Evolutionary conservation across 805 yeast genomes (phyloP).

Genomic region (Wickerhamiella brachini): DNA sequence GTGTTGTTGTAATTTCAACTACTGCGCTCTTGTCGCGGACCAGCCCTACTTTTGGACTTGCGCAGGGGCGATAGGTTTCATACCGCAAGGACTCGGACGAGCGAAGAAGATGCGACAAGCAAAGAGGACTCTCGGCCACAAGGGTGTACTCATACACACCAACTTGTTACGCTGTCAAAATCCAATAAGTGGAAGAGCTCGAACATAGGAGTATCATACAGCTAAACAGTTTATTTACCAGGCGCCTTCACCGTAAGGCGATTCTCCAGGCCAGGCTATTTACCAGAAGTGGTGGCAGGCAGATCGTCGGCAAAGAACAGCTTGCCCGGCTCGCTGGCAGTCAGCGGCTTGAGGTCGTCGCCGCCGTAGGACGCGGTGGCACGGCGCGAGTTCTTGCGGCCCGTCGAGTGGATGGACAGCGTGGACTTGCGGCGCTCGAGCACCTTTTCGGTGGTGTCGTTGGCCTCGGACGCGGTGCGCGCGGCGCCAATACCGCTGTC

Average conservation of each 20-base stretch:
- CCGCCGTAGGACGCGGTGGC: conserved; percentile 25
- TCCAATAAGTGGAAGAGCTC: not conserved
- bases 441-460: conserved; percentile 14
- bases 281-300: conserved; percentile 23
- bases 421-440: conserved; percentile 19
- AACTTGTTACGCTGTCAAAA: no score
- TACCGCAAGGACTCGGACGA: no score
- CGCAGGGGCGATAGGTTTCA: no score
- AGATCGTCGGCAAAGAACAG: conserved; percentile 25
- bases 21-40: no score
- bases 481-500: conserved; percentile 25
- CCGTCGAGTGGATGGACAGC: conserved; percentile 12
- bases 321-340: conserved; percentile 7
- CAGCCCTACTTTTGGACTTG: no score
- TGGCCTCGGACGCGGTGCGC: conserved; percentile 18
- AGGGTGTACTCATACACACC: no score
- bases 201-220: not conserved
- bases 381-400: conserved; percentile 18
- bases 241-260: no score
- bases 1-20: no score
- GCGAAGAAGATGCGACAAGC: no score
- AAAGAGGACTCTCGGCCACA: no score
- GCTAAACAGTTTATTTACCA: not conserved
- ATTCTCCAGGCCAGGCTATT: no score
- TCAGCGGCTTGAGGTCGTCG: conserved; percentile 22